A percentile compares a stretch with the other conserved stretches of the same genome.
Evolutionary conservation across 345 rosid species (phyloP).

Genomic region (Cardamine resedifolia): DNA sequence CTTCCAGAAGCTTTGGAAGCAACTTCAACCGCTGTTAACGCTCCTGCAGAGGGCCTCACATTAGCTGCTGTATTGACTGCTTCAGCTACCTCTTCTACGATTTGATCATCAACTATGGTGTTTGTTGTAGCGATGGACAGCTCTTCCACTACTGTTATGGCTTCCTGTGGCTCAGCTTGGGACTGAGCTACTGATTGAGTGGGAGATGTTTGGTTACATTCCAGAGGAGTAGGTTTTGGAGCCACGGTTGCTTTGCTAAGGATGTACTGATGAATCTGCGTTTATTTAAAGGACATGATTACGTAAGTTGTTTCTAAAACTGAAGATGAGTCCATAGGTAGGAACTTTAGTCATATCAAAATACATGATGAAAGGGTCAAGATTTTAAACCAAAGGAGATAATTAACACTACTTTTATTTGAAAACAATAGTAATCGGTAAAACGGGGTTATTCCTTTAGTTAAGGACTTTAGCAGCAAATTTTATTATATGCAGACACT

Average conservation of each 20-base stretch:
- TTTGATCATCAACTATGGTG: conserved; percentile 44
- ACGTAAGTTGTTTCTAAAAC: neutral
- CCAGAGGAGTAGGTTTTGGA: conserved; percentile 43
- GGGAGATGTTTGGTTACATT: conserved; percentile 23
- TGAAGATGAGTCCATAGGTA: neutral
- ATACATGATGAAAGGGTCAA: neutral
- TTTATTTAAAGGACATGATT: conserved; percentile 1
- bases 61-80: conserved; percentile 27
- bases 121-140: conserved; percentile 18
- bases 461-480: neutral
- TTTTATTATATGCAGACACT: neutral
- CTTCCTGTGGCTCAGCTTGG: conserved; percentile 29
- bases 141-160: conserved; percentile 27
- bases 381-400: neutral
- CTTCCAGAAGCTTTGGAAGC: conserved; percentile 40
- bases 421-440: neutral
- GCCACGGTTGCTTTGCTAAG: conserved; percentile 73
- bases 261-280: conserved; percentile 88
- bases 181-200: conserved; percentile 31
- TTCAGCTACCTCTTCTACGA: conserved; percentile 48
- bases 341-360: neutral
- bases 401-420: neutral
- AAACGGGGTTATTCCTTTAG: neutral
- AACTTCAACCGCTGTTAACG: conserved; percentile 33
- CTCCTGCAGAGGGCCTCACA: conserved; percentile 33